phyloP scores from a whole-genome alignment of 2,329 filamentous ascomycete species.

The Cladosporium velox region DNA sequence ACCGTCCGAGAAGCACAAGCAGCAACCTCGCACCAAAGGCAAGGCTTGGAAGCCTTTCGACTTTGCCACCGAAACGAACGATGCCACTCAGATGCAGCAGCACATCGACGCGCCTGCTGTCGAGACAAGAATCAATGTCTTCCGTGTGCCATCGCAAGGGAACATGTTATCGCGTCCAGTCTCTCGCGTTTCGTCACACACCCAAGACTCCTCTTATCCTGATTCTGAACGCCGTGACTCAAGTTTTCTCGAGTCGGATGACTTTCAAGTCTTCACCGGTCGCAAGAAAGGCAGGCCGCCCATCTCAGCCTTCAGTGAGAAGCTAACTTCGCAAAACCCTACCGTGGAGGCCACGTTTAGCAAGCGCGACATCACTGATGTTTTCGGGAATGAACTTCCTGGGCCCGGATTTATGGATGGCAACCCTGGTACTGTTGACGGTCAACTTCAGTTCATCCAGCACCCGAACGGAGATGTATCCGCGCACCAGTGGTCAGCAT shows the following conservation, averaged over 20 bases:
- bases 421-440: slow-evolving; percentile 39
- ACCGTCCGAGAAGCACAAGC: slow-evolving; percentile 23
- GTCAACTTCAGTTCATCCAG: slow-evolving; percentile 49
- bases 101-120: slow-evolving; percentile 21
- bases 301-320: slow-evolving; percentile 32
- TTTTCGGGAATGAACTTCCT: slow-evolving; percentile 48
- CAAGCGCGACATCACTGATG: slow-evolving; percentile 37
- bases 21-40: slow-evolving; percentile 28
- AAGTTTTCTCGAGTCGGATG: slow-evolving; percentile 23
- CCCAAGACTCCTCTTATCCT: slow-evolving; percentile 23
- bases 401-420: slow-evolving; percentile 42
- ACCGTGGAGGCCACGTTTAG: slow-evolving; percentile 36
- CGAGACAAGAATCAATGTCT: slow-evolving; percentile 37
- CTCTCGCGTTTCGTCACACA: slow-evolving; percentile 33
- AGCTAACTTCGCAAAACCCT: slow-evolving; percentile 31
- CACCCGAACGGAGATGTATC: slow-evolving; percentile 52
- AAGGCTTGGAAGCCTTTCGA: slow-evolving; percentile 36
- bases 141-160: slow-evolving; percentile 29
- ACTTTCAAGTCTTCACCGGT: slow-evolving; percentile 37
- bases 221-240: slow-evolving; percentile 29
- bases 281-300: slow-evolving; percentile 27
- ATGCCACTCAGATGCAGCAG: slow-evolving; percentile 15
- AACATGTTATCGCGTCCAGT: slow-evolving; percentile 31
- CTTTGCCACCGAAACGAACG: slow-evolving; percentile 24
- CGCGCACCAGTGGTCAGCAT: slow-evolving; percentile 49